Evolutionary conservation across 345 rosid species (phyloP).

Genomic region (Pistacia vera): DNA sequence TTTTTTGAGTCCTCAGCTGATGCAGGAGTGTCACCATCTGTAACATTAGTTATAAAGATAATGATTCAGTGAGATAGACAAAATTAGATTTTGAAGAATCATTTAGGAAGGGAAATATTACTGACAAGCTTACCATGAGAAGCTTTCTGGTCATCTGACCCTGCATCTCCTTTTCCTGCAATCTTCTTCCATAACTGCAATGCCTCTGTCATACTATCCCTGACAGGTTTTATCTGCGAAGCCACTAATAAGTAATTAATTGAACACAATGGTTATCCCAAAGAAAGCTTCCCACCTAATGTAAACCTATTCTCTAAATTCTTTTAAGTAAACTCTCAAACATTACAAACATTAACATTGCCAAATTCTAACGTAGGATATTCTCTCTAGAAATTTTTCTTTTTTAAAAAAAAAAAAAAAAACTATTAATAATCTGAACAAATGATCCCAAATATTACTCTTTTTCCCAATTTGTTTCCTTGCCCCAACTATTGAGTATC

Average conservation of each 20-base stretch:
- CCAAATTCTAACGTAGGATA: background rate
- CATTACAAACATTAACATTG: background rate
- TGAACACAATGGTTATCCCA: slow-evolving; percentile 1
- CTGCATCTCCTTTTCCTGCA: slow-evolving; percentile 76
- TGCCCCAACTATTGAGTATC: background rate
- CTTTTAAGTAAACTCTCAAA: slow-evolving; percentile 1
- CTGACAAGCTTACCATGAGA: slow-evolving; percentile 51
- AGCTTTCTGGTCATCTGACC: slow-evolving; percentile 59
- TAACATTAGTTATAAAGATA: slow-evolving; percentile 18
- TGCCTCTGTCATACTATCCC: slow-evolving; percentile 96
- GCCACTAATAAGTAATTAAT: slow-evolving; percentile 27
- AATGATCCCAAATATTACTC: background rate
- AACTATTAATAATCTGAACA: slow-evolving; percentile 3
- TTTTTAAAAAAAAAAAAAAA: background rate
- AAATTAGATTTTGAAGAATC: slow-evolving; percentile 14
- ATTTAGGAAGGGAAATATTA: slow-evolving; percentile 4
- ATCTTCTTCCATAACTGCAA: slow-evolving; percentile 88
- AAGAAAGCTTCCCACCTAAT: slow-evolving; percentile 15
- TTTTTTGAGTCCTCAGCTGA: slow-evolving; percentile 44
- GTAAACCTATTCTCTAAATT: slow-evolving; percentile 18
- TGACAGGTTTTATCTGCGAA: slow-evolving; percentile 87
- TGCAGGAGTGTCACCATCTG: slow-evolving; percentile 42
- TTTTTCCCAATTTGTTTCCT: background rate
- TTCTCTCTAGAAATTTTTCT: background rate
- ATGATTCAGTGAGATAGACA: background rate